These are phyloP conservation scores for Neospora caninum DNA, from an alignment of 169 alveolate genomes.

Conservation along the genomic window DNA sequence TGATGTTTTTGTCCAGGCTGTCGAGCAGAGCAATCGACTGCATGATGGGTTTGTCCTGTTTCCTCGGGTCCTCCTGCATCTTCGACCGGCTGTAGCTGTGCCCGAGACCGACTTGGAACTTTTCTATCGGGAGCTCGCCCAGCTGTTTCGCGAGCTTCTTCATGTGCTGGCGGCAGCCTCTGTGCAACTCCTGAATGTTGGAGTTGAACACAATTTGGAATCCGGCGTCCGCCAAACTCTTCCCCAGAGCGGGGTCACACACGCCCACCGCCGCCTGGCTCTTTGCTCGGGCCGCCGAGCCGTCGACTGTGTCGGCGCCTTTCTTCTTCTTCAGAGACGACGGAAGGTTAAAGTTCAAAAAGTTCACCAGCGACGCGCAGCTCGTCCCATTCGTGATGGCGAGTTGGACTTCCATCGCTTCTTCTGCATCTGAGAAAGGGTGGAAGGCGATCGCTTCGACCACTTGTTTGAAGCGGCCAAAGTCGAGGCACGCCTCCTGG, in stretches of 20 bases:
- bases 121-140: slow-evolving; percentile 26
- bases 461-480: slow-evolving; percentile 45
- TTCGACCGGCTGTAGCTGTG: slow-evolving; percentile 91
- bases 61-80: slow-evolving; percentile 94
- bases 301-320: not conserved
- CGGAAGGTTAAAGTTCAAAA: slow-evolving; percentile 61
- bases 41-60: slow-evolving; percentile 97
- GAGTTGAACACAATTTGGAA: slow-evolving; percentile 41
- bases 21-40: slow-evolving; percentile 90
- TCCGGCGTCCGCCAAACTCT: slow-evolving; percentile 58
- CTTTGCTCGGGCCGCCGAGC: not conserved
- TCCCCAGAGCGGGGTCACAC: slow-evolving; percentile 67
- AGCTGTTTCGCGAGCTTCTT: slow-evolving; percentile 55
- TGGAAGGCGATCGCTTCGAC: slow-evolving; percentile 60
- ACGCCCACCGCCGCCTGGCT: slow-evolving; percentile 39
- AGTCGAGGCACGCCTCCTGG: slow-evolving; percentile 62
- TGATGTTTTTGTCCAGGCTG: slow-evolving; percentile 96
- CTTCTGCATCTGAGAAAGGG: slow-evolving; percentile 68
- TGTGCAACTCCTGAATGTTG: slow-evolving; percentile 49
- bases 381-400: slow-evolving; percentile 61
- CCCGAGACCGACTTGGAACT: slow-evolving; percentile 72
- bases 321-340: slow-evolving; percentile 34
- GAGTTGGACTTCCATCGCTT: slow-evolving; percentile 66
- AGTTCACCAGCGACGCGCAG: slow-evolving; percentile 54
- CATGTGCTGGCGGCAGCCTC: slow-evolving; percentile 66